Conservation (phyloP, 306 rosid species). For the Sechiopsis laciniata region DNA sequence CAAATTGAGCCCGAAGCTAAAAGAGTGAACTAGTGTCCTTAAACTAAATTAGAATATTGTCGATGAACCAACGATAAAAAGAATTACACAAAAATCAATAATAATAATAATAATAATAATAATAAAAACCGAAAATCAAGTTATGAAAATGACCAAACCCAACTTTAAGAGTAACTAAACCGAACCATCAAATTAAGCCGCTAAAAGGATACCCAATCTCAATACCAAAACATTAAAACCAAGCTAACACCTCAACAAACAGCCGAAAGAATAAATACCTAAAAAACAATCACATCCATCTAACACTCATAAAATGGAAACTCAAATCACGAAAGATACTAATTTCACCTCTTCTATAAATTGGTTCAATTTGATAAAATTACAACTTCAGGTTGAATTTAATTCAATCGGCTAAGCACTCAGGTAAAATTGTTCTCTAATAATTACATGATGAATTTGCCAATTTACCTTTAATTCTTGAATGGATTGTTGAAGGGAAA, state of each 20-base stretch:
- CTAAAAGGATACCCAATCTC: not conserved
- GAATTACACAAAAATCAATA: not conserved
- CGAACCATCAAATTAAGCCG: not conserved
- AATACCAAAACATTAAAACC: not conserved
- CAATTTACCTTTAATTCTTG: slow-evolving; percentile 67
- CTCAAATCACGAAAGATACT: not conserved
- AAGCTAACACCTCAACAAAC: not conserved
- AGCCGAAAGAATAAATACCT: not conserved
- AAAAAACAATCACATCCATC: not conserved
- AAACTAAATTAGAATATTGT: not conserved
- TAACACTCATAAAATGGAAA: not conserved
- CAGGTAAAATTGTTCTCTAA: not conserved
- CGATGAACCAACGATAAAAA: not conserved
- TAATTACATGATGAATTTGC: not conserved
- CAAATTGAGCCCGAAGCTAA: not conserved
- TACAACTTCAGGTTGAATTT: not conserved
- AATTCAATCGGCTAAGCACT: not conserved
- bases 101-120: not conserved
- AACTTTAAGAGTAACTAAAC: not conserved
- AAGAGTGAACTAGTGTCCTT: not conserved
- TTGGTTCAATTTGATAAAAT: slow-evolving; percentile 2
- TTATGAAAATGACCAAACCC: not conserved
- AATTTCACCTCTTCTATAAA: not conserved
- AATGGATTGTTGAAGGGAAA: slow-evolving; percentile 61
- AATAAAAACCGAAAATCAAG: not conserved